These are phyloP conservation scores for Periglandula ipomoeae DNA, from an alignment of 2,329 filamentous ascomycete species.

Conservation along the genomic window DNA sequence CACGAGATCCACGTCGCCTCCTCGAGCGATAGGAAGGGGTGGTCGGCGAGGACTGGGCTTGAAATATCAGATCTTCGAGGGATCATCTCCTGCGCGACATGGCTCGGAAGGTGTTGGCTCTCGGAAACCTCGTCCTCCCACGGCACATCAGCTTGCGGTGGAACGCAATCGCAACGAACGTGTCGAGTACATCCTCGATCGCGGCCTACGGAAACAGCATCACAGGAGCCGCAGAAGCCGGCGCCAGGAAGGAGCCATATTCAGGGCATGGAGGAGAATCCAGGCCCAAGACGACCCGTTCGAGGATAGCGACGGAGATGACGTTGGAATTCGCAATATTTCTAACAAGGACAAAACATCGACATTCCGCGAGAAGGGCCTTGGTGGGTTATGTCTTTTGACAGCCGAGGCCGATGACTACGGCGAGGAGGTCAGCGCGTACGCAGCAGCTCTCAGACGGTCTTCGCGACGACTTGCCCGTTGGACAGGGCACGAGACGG, in stretches of 20 bases:
- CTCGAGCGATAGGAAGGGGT: conserved; percentile 20
- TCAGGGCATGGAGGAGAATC: conserved; percentile 57
- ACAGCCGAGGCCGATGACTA: conserved; percentile 59
- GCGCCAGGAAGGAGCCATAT: conserved; percentile 55
- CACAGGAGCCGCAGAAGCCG: conserved; percentile 53
- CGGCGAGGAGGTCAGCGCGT: conserved; percentile 62
- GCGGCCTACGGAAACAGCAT: conserved; percentile 60
- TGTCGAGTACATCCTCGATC: conserved; percentile 73
- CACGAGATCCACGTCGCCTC: conserved; percentile 34
- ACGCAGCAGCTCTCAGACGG: conserved; percentile 57
- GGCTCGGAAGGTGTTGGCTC: conserved; percentile 46
- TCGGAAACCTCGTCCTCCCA: conserved; percentile 63
- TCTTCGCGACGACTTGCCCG: conserved; percentile 56
- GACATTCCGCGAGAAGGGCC: conserved; percentile 45
- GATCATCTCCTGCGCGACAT: conserved; percentile 48
- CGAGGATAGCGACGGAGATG: conserved; percentile 55
- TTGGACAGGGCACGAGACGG: conserved; percentile 47
- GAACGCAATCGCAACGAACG: conserved; percentile 69
- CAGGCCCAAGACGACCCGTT: conserved; percentile 46
- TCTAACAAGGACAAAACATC: conserved; percentile 17
- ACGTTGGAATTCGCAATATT: conserved; percentile 25
- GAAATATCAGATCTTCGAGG: conserved; percentile 52
- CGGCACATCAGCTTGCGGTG: conserved; percentile 73
- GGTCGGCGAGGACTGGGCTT: conserved; percentile 27
- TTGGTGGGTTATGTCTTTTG: conserved; percentile 56